Evolutionary conservation across 1,284 basidiomycete species (phyloP).

Genomic region (Papiliotrema fonsecae): DNA sequence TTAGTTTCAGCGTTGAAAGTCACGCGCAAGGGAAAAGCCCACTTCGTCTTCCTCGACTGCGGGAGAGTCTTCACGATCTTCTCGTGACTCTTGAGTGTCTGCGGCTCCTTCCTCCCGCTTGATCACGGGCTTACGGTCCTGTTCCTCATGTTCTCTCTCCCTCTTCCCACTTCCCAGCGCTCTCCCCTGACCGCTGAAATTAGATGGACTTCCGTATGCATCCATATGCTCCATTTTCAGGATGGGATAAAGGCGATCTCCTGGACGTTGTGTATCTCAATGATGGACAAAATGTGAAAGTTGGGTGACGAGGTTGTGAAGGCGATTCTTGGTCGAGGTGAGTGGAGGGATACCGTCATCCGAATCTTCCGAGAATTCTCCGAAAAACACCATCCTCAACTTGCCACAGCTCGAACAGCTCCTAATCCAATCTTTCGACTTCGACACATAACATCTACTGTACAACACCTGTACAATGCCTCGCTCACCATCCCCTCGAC

Average conservation of each 20-base stretch:
- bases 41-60: constrained; percentile 3
- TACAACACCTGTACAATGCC: constrained; percentile 15
- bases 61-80: background rate
- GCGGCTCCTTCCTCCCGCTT: background rate
- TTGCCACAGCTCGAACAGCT: background rate
- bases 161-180: background rate
- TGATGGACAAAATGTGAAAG: background rate
- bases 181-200: background rate
- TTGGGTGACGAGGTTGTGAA: background rate
- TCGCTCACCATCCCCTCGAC: constrained; percentile 24
- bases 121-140: background rate
- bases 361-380: background rate
- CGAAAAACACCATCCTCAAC: background rate
- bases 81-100: background rate
- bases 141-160: background rate
- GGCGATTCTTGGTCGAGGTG: too few species aligned
- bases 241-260: background rate
- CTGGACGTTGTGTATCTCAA: too few species aligned
- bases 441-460: background rate
- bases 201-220: background rate
- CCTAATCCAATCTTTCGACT: too few species aligned
- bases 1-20: background rate
- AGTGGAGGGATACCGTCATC: too few species aligned
- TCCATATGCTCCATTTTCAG: background rate
- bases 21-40: too few species aligned